Evolutionary conservation across 1,139 yeast genomes (phyloP).

Genomic region (Blastobotrys petasosporus): DNA sequence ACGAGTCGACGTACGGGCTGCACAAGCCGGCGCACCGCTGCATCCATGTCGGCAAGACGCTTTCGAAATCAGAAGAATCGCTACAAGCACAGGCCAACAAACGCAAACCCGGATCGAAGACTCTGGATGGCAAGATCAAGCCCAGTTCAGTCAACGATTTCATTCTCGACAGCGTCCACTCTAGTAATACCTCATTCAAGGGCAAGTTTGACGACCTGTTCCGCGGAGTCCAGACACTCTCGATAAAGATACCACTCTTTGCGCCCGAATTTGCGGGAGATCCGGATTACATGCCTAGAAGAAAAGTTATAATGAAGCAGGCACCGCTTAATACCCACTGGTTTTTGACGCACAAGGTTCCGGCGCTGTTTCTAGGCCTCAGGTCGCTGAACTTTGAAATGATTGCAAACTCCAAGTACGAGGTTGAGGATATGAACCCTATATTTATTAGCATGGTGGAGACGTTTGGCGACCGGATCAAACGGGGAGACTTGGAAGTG

Average conservation of each 20-base stretch:
- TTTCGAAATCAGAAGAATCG: too few relatives aligned
- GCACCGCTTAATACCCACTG: constrained; percentile 1
- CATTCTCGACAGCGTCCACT: background rate
- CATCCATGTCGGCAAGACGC: background rate
- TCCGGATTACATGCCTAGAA: background rate
- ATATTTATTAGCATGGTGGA: constrained; percentile 3
- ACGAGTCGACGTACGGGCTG: background rate
- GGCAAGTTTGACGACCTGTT: constrained; percentile 6
- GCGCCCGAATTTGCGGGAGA: background rate
- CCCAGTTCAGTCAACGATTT: constrained; percentile 1
- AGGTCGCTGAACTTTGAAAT: constrained; percentile 4
- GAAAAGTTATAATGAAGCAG: background rate
- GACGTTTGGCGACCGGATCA: background rate
- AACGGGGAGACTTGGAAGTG: background rate
- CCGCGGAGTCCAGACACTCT: background rate
- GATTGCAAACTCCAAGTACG: constrained; percentile 3
- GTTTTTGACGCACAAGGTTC: constrained; percentile 6
- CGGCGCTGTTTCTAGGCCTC: background rate
- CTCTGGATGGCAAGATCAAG: too few relatives aligned
- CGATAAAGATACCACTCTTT: constrained; percentile 4
- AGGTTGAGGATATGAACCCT: background rate
- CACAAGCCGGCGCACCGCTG: background rate
- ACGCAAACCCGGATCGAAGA: too few relatives aligned
- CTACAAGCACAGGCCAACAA: too few relatives aligned
- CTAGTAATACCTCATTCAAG: background rate